These are phyloP conservation scores for Xylaria sp. DNA, from an alignment of 2,329 filamentous ascomycete genomes.

Conservation along the genomic window DNA sequence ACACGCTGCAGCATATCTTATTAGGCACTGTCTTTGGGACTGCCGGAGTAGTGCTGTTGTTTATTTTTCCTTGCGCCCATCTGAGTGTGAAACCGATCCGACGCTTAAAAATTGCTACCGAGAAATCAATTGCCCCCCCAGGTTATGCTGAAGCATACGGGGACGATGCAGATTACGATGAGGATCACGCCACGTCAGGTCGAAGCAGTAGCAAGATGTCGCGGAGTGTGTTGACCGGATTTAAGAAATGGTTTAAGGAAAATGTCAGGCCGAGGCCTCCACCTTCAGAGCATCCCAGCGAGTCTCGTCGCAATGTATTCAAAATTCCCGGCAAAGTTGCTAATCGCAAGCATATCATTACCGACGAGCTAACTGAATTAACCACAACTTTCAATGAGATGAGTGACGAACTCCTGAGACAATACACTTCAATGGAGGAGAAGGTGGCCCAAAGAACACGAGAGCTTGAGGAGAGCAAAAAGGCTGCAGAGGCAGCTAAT, in stretches of 20 bases:
- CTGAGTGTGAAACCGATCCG: conserved; percentile 83
- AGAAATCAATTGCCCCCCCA: conserved; percentile 75
- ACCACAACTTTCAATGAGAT: conserved; percentile 91
- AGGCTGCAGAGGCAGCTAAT: conserved; percentile 92
- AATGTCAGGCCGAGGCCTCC: conserved; percentile 44
- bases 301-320: conserved; percentile 67
- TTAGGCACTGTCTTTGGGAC: conserved; percentile 88
- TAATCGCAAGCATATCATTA: conserved; percentile 77
- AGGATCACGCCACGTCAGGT: conserved; percentile 47
- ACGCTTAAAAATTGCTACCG: conserved; percentile 77
- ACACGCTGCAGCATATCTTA: conserved; percentile 79
- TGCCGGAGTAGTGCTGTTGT: conserved; percentile 74
- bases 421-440: conserved; percentile 85
- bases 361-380: conserved; percentile 86
- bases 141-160: conserved; percentile 63
- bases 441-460: conserved; percentile 84
- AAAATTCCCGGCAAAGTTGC: conserved; percentile 87
- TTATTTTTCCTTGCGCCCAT: conserved; percentile 83
- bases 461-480: conserved; percentile 88
- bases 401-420: conserved; percentile 88
- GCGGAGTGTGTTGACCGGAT: conserved; percentile 53
- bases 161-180: conserved; percentile 57
- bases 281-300: conserved; percentile 51
- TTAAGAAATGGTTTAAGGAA: conserved; percentile 53
- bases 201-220: conserved; percentile 52